Conservation (phyloP, 1,139 yeast species). For the Yamadazyma siamensis region DNA sequence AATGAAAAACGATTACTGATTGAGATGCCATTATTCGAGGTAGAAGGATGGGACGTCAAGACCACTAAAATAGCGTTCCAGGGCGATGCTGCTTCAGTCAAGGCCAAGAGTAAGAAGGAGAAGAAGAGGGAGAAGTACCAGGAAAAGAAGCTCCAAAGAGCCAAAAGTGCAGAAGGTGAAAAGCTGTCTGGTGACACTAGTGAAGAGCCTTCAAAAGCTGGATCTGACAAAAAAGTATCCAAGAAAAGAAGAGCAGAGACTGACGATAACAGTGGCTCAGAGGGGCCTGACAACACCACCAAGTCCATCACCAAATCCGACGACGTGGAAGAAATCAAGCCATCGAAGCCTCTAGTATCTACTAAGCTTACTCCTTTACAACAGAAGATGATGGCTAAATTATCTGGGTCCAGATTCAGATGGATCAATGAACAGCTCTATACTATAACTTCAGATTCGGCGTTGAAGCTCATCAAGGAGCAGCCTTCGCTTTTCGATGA, state of each 20-base stretch:
- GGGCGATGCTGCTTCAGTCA: conserved; percentile 22
- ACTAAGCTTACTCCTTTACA: conserved; percentile 81
- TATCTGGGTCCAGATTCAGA: conserved; percentile 91
- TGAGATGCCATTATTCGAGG: conserved; percentile 71
- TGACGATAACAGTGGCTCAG: conserved; percentile 5
- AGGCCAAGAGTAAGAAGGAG: conserved; percentile 27
- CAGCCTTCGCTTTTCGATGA: conserved; percentile 92
- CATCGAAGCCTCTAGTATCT: conserved; percentile 16
- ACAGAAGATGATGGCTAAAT: conserved; percentile 91
- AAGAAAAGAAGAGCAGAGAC: conserved; percentile 2
- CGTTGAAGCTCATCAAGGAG: conserved; percentile 65
- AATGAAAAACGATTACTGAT: conserved; percentile 4
- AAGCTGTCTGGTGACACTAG: conserved; percentile 2
- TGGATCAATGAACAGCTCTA: conserved; percentile 97
- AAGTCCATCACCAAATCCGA: too few species aligned
- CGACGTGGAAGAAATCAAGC: conserved; percentile 6
- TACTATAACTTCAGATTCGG: conserved; percentile 76
- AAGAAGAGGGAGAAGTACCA: conserved; percentile 8
- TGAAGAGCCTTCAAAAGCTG: conserved; percentile 2
- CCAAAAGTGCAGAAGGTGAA: conserved; percentile 9
- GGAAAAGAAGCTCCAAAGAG: conserved; percentile 7
- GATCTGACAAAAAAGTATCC: conserved; percentile 6
- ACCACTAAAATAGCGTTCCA: conserved; percentile 49
- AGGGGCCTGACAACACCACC: too few species aligned
- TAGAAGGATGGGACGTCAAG: conserved; percentile 79